Evolutionary conservation across 345 rosid genomes (phyloP).

Genomic region (Camelina laxa): DNA sequence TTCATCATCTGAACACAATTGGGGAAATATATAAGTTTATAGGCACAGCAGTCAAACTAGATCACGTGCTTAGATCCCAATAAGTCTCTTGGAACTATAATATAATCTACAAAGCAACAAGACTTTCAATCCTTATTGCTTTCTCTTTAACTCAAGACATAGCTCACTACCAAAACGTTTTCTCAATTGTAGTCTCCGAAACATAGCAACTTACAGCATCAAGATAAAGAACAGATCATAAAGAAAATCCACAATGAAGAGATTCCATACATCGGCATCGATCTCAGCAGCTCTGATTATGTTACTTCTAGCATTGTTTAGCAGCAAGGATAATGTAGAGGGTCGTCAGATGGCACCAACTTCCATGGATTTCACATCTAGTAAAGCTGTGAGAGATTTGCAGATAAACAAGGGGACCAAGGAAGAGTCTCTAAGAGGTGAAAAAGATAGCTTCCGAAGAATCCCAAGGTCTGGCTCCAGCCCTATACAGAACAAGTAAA

Average conservation of each 20-base stretch:
- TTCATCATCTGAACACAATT: conserved; percentile 28
- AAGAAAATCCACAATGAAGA: conserved; percentile 52
- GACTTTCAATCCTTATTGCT: conserved; percentile 24
- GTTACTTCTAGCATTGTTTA: conserved; percentile 50
- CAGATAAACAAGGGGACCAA: conserved; percentile 43
- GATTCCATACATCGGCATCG: conserved; percentile 43
- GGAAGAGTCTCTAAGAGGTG: conserved; percentile 46
- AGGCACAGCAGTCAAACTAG: conserved; percentile 44
- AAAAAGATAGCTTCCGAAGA: conserved; percentile 59
- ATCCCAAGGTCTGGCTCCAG: conserved; percentile 74
- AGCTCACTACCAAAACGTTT: conserved; percentile 7
- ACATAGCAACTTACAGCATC: conserved; percentile 20
- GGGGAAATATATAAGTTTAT: conserved; percentile 1
- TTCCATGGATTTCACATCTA: conserved; percentile 43
- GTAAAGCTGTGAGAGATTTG: conserved; percentile 45
- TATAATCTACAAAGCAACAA: conserved; percentile 39
- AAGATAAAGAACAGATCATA: conserved; percentile 27
- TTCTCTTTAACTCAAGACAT: conserved; percentile 23
- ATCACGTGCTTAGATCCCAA: conserved; percentile 48
- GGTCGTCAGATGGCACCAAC: conserved; percentile 45
- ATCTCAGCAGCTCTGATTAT: conserved; percentile 49
- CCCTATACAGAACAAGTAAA: conserved; percentile 80
- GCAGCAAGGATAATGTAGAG: conserved; percentile 45
- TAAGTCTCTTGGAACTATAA: conserved; percentile 25
- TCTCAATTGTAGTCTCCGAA: conserved; percentile 21